These are phyloP conservation scores for Pelargonium citronellum DNA, from an alignment of 441 rosid genomes.

Conservation along the genomic window DNA sequence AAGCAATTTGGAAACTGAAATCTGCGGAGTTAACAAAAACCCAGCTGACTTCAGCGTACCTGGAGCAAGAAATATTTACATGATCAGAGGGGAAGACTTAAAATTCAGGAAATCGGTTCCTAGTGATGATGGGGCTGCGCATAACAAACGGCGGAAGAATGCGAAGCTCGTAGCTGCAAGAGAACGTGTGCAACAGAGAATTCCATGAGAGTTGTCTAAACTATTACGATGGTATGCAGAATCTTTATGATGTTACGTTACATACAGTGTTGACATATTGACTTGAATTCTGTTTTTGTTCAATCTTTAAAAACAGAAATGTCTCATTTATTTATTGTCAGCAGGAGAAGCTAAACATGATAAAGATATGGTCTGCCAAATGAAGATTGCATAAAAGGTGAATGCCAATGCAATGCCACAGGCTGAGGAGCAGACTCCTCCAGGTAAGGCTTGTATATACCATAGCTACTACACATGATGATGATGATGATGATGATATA, in stretches of 20 bases:
- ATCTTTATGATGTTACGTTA: not conserved
- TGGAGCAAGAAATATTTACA: slow-evolving; percentile 61
- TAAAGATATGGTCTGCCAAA: not conserved
- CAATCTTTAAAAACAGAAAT: not conserved
- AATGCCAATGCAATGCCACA: not conserved
- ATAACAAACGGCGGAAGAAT: slow-evolving; percentile 40
- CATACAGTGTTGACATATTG: not conserved
- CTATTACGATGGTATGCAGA: slow-evolving; percentile 31
- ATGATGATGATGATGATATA: no score
- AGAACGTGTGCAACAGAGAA: slow-evolving; percentile 26
- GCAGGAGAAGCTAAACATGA: not conserved
- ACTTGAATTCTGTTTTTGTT: not conserved
- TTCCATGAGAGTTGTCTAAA: slow-evolving; percentile 19
- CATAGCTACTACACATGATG: no score
- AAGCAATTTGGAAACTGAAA: slow-evolving; percentile 33
- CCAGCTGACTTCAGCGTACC: slow-evolving; percentile 86
- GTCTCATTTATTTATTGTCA: not conserved
- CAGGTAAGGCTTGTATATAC: no score
- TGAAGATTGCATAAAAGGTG: not conserved
- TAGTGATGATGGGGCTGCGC: slow-evolving; percentile 29
- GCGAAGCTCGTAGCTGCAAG: slow-evolving; percentile 38
- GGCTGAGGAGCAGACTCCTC: no score
- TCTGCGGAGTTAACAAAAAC: slow-evolving; percentile 66
- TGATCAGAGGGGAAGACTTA: slow-evolving; percentile 55
- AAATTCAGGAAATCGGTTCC: slow-evolving; percentile 35